Evolutionary conservation across 257 asterid genomes (phyloP), one percentile per base, ranked within the genome.

Genomic region (Thymus mandschuricus): DNA sequence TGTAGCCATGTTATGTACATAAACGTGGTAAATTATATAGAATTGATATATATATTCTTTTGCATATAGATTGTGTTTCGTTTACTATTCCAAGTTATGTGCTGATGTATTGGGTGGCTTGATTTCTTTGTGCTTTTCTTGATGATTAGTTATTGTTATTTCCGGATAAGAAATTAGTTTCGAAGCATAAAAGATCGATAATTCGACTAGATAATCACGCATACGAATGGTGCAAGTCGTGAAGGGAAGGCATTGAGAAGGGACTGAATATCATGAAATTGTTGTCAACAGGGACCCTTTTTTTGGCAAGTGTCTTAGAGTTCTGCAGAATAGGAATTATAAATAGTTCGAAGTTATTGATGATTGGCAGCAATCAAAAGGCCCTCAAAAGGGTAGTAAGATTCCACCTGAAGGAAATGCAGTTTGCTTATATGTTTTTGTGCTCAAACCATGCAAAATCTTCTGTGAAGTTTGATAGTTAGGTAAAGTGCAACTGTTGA

Each of bases 1-100:
- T 44, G 46, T 55, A 51, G 72, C 48, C 48, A 43, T 56, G 33
- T 9, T 7, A 12, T 65, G 76, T 65, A 64, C 58, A 70, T 70
- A 64, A 8, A 46, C 9, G n/a, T 60, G 48, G 28, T 46, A 27
- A 55, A 13, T 55, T 55, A 27, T 3, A 55, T 28, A 9, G 3
- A 28, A 27, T 29, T 55, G 38, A 55, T 55, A 38, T 13, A 30
- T 30, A 30, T 31, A 5, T 27, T 1, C 4, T 2, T 34, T 1
- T 15, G 58, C 45, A 46, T 34, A 33, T 55, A 38, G 50, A 8
- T 34, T 55, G 30, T n/a, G 10, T 56, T 3, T 11, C 8, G 15
- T 33, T 35, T 68, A 3, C 43, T 52, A n/a, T 5, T 46, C n/a
- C 52, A 10, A 10, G 15, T 11, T 46, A 1, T 5, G 50, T 8